Evolutionary conservation across 1,284 basidiomycete species (phyloP), one percentile per base, ranked within the genome.

Genomic region (Cutaneotrichosporon dermatis): DNA sequence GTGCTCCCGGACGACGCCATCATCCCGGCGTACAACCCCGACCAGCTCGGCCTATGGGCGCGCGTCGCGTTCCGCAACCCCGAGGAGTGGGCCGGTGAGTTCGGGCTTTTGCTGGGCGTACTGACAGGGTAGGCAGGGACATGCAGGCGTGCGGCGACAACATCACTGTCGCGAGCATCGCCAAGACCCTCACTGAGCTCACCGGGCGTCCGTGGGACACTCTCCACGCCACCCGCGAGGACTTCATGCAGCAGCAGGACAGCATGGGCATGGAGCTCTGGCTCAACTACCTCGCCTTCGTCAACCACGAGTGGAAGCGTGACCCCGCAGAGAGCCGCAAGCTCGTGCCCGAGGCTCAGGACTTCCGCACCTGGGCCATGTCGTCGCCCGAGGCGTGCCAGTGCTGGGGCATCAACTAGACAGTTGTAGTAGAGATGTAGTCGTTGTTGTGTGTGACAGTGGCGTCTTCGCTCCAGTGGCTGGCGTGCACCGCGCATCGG

Each of bases 1-100:
- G 60, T 67, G 10, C 46, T 69, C n/a, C 68, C 66, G 1, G 68
- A 68, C 40, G 66, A 73, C 54, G 58, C 64, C 15, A 35, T 53
- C 3, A 53, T 73, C 8, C 65, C 65, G 0, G 62, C 54, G 4
- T 71, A 59, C 56, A 61, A 64, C 9, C 65, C 66, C 16, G 64
- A 64, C 42, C 69, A 75, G 60, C 68, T 65, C 34, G 73, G 72
- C 0, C 60, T 62, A 12, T 73, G 63, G 61, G 70, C 66, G 4
- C 61, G 65, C 13, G 67, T 56, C 2, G 71, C 72, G 4, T 60
- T 73, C 41, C 55, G 62, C 44, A 59, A 67, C 34, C 69, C 70
- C 2, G 55, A 66, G 8, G 48, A 67, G 56, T 75, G 70, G 68
- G 66, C 66, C 25, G 72, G 72, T 71, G 46, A 54, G 68, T n/a